A percentile compares a stretch with the other conserved stretches of the same genome.
These are phyloP conservation scores for Guadua angustifolia DNA, from an alignment of 176 grass and related monocot species.

Conservation along the genomic window DNA sequence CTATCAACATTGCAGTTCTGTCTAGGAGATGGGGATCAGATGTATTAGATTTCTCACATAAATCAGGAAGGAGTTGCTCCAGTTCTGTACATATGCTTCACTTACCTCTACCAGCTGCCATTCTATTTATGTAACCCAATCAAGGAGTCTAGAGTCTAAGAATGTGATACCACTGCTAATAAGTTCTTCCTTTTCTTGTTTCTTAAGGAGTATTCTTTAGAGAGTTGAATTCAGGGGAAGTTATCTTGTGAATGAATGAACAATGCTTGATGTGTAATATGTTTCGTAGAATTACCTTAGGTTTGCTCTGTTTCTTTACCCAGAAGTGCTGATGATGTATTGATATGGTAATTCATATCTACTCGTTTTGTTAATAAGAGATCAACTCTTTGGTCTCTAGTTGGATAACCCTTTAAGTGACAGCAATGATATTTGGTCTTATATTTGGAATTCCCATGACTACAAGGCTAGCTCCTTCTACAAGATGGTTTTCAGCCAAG, in stretches of 20 bases:
- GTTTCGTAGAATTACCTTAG: constrained; percentile 50
- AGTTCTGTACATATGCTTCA: constrained; percentile 80
- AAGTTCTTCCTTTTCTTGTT: constrained; percentile 46
- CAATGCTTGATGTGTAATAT: constrained; percentile 43
- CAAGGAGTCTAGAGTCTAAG: constrained; percentile 50
- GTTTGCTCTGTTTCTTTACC: constrained; percentile 12
- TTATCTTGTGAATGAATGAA: constrained; percentile 25
- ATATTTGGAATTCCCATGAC: no score
- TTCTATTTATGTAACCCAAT: constrained; percentile 47
- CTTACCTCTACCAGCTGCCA: constrained; percentile 45
- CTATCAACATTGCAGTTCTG: constrained; percentile 23
- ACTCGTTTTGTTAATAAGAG: no score
- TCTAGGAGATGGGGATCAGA: constrained; percentile 46
- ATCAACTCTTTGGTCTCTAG: not conserved
- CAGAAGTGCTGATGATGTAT: constrained; percentile 14
- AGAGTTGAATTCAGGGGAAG: constrained; percentile 30
- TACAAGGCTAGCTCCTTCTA: no score
- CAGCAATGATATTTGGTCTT: no score
- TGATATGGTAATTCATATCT: constrained; percentile 40
- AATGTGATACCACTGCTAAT: constrained; percentile 40
- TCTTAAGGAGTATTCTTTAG: constrained; percentile 40
- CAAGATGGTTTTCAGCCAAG: no score
- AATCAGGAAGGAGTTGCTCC: constrained; percentile 43
- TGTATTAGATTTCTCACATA: constrained; percentile 50
- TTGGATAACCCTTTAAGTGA: no score